Percentiles rank a stretch among this genome's conserved stretches.
Conservation (phyloP, 2,329 filamentous ascomycete species). For the Aspergillus tubingensis region DNA sequence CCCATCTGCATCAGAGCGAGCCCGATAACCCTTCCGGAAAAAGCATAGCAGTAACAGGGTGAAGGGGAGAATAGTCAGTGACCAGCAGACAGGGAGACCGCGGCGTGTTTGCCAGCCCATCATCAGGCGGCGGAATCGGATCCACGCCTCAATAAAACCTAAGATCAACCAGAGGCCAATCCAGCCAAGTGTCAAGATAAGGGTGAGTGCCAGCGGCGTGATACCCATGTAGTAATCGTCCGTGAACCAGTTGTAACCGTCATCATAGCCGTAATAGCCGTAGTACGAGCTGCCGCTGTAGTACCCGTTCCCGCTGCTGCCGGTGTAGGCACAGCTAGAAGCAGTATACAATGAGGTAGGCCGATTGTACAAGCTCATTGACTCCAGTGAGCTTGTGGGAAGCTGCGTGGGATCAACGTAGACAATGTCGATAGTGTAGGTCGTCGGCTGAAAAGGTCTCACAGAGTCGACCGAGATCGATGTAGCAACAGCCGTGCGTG, state of each 20-base stretch:
- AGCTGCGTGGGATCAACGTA: conserved; percentile 34
- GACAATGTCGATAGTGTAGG: conserved; percentile 27
- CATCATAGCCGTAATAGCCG: neutral
- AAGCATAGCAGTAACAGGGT: conserved; percentile 25
- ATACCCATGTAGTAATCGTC: conserved; percentile 25
- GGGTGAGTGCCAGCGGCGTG: conserved; percentile 26
- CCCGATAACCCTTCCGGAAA: conserved; percentile 31
- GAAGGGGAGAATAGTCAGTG: conserved; percentile 25
- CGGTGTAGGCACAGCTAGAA: conserved; percentile 17
- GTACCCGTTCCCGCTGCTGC: conserved; percentile 5
- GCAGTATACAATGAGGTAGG: conserved; percentile 21
- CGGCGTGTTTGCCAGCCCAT: conserved; percentile 37
- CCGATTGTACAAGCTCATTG: conserved; percentile 22
- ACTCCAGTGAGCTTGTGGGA: conserved; percentile 20
- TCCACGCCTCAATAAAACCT: conserved; percentile 33
- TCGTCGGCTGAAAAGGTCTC: conserved; percentile 28
- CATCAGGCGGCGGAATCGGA: conserved; percentile 37
- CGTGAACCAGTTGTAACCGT: conserved; percentile 26
- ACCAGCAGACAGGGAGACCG: conserved; percentile 35
- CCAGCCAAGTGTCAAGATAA: conserved; percentile 31
- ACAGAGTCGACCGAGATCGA: conserved; percentile 26
- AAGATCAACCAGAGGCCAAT: conserved; percentile 28
- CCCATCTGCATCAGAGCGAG: conserved; percentile 30
- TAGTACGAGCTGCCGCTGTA: neutral
- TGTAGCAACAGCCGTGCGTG: conserved; percentile 23